Evolutionary conservation across 345 rosid species (phyloP), one percentile per base, ranked within the genome.

Genomic region (Conringia planisiliqua): DNA sequence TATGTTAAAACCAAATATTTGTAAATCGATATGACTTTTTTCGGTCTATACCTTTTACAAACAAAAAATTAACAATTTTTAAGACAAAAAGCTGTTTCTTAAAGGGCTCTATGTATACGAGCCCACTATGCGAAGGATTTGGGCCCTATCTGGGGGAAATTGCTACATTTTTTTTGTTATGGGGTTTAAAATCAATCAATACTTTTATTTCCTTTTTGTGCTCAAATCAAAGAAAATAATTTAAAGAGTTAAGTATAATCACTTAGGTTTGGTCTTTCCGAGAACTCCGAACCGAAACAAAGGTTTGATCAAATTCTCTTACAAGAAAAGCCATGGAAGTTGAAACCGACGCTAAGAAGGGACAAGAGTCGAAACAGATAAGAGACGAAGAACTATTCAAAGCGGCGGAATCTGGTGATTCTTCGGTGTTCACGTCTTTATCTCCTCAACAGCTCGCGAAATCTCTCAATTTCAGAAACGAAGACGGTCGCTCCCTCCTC

Each of bases 401-500:
- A 78, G 97, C 93, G 0, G 92, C 96, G 14, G 97, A 93, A 83
- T 70, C 88, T 20, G 97, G 97, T 26, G 91, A 89, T 66, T 46
- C 86, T 5, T 82, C 94, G 5, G 7, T 70, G 10, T 86, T 93
- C 82, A 48, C 62, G 67, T 78, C 90, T 44, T 85, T 91, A 55
- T 74, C 97, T 9, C 78, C 42, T 8, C 78, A 80, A 42, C 86
- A 81, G 36, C 89, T 93, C 22, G 4, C 74, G 7, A 76, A 66
- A 38, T 82, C 83, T 11, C 88, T 93, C 33, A 74, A 75, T 14
- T 82, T 89, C 56, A 79, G 82, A 46, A 87, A 93, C 86, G 97
- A 91, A 40, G 97, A 93, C 74, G 85, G 80, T 51, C 94, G 97
- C 72, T 88, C 97, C 74, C 90, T 93, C 62, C 90, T 93, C 76